Evolutionary conservation across 2,329 filamentous ascomycete genomes (phyloP), one percentile per base, ranked within the genome.

Genomic region (Elsinoe perseae): DNA sequence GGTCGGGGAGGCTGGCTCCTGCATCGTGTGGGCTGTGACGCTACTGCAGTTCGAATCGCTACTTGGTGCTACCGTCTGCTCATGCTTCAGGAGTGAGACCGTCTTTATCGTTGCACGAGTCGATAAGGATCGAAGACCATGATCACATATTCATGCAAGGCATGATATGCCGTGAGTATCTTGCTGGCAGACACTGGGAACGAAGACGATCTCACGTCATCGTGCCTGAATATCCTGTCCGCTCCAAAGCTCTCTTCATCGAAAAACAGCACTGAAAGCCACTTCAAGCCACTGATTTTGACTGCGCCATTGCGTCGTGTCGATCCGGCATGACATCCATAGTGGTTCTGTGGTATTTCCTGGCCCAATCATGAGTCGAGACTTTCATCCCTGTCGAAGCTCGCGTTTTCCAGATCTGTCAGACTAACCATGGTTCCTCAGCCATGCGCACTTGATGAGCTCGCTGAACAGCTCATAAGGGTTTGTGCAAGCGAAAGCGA

Each of bases 151-250:
- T n/a, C n/a, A n/a, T n/a, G n/a, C n/a, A n/a, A n/a, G n/a, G n/a
- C 28, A 30, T 6, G 28, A 30, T 30, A 30, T 30, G 6, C 28
- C 28, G 10, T 46, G 36, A 9, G 14, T 5, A 10, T 28, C 14
- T 30, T 28, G 44, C 9, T 30, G 8, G 44, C 44, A 32, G 25
- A 5, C 18, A 34, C 16, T 9, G 3, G 28, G 14, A 25, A 18
- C 21, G 20, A 7, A n/a, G 32, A 12, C 12, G 25, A 52, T 52
- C 48, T 52, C 48, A 52, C 48, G 48, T 52, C 48, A 52, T 52
- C 16, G 48, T 52, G 48, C 48, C 48, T 52, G 48, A 52, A 20
- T 16, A 52, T 38, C 48, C 30, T 32, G 28, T 10, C 21, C 32
- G 27, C 44, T 30, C 12, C 25, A 23, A n/a, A 50, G 44, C 48